phyloP scores from a whole-genome alignment of 352 stramenopile species.

The Phytophthora capsici region DNA sequence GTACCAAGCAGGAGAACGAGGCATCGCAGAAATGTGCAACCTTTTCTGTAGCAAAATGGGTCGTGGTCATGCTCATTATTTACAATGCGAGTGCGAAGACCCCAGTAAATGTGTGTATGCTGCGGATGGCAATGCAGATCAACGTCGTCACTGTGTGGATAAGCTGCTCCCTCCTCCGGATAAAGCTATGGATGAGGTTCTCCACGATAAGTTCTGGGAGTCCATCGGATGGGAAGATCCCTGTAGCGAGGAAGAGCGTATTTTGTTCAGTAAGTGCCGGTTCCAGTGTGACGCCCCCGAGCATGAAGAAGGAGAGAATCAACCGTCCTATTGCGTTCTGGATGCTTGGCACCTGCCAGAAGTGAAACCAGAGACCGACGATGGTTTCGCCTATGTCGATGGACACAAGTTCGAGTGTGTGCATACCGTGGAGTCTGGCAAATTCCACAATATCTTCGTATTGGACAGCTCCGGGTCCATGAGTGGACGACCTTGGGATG shows the following conservation, averaged over 20 bases:
- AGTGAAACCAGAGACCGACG: slow-evolving; percentile 52
- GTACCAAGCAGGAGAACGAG: slow-evolving; percentile 42
- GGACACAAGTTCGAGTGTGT: slow-evolving; percentile 49
- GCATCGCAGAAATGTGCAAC: slow-evolving; percentile 54
- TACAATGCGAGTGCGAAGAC: slow-evolving; percentile 26
- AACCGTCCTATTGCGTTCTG: slow-evolving; percentile 36
- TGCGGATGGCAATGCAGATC: slow-evolving; percentile 17
- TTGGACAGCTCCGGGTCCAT: slow-evolving; percentile 51
- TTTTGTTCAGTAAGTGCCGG: slow-evolving; percentile 39
- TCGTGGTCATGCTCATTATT: slow-evolving; percentile 43
- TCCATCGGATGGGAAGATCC: slow-evolving; percentile 49
- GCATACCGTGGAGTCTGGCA: slow-evolving; percentile 27
- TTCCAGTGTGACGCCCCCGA: slow-evolving; percentile 46
- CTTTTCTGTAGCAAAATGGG: slow-evolving; percentile 50
- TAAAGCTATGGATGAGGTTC: slow-evolving; percentile 43
- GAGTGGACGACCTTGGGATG: slow-evolving; percentile 35
- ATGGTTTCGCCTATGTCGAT: slow-evolving; percentile 25
- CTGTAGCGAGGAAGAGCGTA: slow-evolving; percentile 34
- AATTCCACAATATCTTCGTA: slow-evolving; percentile 52
- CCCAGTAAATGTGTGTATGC: slow-evolving; percentile 35
- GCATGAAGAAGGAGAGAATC: slow-evolving; percentile 23
- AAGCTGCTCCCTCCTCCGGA: slow-evolving; percentile 28
- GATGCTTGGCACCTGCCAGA: slow-evolving; percentile 45
- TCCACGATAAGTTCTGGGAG: slow-evolving; percentile 50
- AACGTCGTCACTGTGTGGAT: slow-evolving; percentile 41